These are phyloP conservation scores for Aspergillus unguis DNA, from an alignment of 2,329 filamentous ascomycete genomes.

Conservation along the genomic window DNA sequence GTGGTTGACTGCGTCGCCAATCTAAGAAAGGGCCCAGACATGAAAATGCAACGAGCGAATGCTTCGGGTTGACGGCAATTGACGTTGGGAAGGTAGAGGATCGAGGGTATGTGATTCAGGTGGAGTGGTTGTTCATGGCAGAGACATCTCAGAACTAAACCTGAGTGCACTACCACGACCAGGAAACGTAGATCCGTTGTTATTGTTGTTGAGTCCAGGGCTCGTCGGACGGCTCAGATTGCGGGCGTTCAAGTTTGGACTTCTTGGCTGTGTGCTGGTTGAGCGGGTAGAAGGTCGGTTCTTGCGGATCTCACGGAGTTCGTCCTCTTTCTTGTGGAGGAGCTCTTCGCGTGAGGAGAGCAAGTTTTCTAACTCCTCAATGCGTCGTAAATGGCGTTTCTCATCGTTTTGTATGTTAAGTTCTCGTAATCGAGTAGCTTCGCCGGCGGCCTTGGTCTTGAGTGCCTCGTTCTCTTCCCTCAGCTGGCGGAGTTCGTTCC, in stretches of 20 bases:
- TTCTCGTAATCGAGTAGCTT: slow-evolving; percentile 38
- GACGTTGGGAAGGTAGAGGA: too few species aligned
- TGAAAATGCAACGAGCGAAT: too few species aligned
- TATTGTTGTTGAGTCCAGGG: slow-evolving; percentile 31
- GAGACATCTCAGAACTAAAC: slow-evolving; percentile 37
- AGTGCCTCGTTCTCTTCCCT: slow-evolving; percentile 37
- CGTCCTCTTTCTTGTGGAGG: slow-evolving; percentile 44
- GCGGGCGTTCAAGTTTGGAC: slow-evolving; percentile 35
- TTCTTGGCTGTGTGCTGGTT: slow-evolving; percentile 43
- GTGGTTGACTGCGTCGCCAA: neutral
- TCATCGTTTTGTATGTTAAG: slow-evolving; percentile 35
- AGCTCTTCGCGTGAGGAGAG: slow-evolving; percentile 38
- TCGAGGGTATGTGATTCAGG: neutral
- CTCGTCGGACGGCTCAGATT: slow-evolving; percentile 40
- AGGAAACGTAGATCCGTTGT: slow-evolving; percentile 26
- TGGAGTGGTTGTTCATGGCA: slow-evolving; percentile 13
- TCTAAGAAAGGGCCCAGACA: too few species aligned
- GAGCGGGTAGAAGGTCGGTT: slow-evolving; percentile 43
- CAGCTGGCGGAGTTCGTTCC: slow-evolving; percentile 37
- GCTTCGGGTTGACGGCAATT: too few species aligned
- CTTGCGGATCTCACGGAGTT: slow-evolving; percentile 43
- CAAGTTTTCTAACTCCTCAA: slow-evolving; percentile 38
- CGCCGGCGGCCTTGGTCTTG: slow-evolving; percentile 35
- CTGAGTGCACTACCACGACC: slow-evolving; percentile 38
- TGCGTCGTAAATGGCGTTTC: slow-evolving; percentile 33